A percentile compares a stretch with the other conserved stretches of the same genome.
phyloP scores from a whole-genome alignment of 148 eudicot genomes.

The Fallopia convolvulus region DNA sequence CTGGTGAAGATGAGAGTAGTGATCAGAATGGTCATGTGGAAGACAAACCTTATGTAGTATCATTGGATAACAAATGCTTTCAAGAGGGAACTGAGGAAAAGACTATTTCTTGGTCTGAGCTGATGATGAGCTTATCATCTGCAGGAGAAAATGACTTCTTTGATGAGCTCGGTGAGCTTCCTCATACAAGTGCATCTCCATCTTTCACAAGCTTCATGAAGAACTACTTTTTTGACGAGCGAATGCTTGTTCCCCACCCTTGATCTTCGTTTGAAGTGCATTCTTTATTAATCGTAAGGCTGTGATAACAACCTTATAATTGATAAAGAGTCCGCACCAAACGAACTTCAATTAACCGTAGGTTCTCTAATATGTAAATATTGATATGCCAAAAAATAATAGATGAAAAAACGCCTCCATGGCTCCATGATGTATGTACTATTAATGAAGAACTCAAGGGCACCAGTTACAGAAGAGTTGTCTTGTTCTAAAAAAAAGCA shows the following conservation, averaged over 20 bases:
- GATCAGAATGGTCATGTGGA: background rate
- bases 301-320: background rate
- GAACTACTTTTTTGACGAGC: conserved; percentile 34
- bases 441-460: background rate
- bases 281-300: background rate
- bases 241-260: conserved; percentile 22
- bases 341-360: background rate
- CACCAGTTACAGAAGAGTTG: background rate
- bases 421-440: background rate
- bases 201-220: conserved; percentile 37
- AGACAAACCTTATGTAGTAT: conserved; percentile 22
- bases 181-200: conserved; percentile 22
- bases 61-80: conserved; percentile 16
- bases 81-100: conserved; percentile 1
- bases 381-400: background rate
- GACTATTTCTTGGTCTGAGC: conserved; percentile 13
- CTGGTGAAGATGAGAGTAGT: background rate
- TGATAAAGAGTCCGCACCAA: background rate
- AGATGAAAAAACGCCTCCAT: background rate
- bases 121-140: conserved; percentile 1
- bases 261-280: conserved; percentile 1
- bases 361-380: background rate
- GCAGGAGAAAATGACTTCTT: conserved; percentile 49
- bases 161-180: conserved; percentile 61
- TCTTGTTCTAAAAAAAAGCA: background rate